Conservation (phyloP, 257 asterid species). For the Parsonsia alboflavescens region DNA sequence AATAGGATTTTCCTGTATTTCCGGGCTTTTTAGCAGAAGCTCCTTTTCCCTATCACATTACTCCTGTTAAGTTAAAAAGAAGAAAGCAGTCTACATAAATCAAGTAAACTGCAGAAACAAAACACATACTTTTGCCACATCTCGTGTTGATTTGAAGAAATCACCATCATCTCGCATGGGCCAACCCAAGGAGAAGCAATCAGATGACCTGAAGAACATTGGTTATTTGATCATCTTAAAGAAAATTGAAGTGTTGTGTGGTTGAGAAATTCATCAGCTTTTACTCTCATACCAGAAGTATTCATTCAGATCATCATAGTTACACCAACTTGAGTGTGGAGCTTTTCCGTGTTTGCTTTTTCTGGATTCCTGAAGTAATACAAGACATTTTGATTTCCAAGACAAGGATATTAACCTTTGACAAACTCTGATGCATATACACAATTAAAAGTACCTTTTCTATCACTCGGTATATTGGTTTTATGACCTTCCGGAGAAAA, state of each 20-base stretch:
- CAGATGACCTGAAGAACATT: conserved; percentile 59
- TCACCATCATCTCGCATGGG: conserved; percentile 97
- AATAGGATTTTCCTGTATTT: conserved; percentile 81
- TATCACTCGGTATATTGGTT: conserved; percentile 87
- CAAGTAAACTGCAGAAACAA: conserved; percentile 4
- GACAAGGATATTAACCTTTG: conserved; percentile 10
- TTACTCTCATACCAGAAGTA: conserved; percentile 66
- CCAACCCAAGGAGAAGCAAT: conserved; percentile 96
- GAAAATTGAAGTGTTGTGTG: conserved; percentile 15
- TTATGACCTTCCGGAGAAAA: conserved; percentile 77
- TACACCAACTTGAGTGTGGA: conserved; percentile 94
- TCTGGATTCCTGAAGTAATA: conserved; percentile 62
- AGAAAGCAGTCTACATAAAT: conserved; percentile 6
- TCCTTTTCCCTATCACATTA: conserved; percentile 61
- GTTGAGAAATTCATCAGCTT: conserved; percentile 4
- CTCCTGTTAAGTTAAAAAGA: conserved; percentile 26
- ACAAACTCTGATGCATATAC: conserved; percentile 12
- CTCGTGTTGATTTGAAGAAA: conserved; percentile 72
- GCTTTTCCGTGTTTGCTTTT: conserved; percentile 77
- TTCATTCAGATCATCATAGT: conserved; percentile 92
- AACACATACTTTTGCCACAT: conserved; percentile 40
- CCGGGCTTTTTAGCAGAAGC: conserved; percentile 36
- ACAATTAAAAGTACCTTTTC: conserved; percentile 53
- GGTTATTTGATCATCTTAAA: conserved; percentile 19
- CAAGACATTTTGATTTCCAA: conserved; percentile 20